A percentile compares a stretch with the other conserved stretches of the same genome.
These are phyloP conservation scores for Populus tremula DNA, from an alignment of 345 rosid genomes.

Conservation along the genomic window DNA sequence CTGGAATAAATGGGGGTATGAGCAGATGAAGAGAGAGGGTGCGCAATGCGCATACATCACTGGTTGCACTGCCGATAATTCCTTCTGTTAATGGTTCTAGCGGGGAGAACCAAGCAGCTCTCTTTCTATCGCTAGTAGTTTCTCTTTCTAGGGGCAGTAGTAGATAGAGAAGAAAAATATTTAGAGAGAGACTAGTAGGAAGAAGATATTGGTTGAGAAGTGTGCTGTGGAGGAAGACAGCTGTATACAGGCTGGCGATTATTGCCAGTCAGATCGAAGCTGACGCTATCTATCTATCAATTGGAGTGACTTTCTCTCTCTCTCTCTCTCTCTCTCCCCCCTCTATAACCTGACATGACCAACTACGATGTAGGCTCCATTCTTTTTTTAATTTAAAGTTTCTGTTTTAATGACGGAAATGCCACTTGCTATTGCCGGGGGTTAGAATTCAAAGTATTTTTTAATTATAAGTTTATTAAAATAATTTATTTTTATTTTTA, in stretches of 20 bases:
- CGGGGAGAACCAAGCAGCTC: background rate
- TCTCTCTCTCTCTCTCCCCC: background rate
- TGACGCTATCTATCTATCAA: constrained; percentile 19
- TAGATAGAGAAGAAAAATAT: constrained; percentile 6
- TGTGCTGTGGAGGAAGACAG: constrained; percentile 36
- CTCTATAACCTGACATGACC: background rate
- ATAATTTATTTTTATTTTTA: no score
- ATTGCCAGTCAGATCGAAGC: constrained; percentile 39
- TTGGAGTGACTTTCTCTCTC: background rate
- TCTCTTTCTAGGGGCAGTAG: background rate
- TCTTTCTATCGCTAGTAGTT: background rate
- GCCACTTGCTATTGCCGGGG: background rate
- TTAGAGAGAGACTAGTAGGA: no score
- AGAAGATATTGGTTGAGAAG: background rate
- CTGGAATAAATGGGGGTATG: background rate
- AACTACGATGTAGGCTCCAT: background rate
- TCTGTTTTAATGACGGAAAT: background rate
- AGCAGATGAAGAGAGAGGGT: background rate
- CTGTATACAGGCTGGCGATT: constrained; percentile 53
- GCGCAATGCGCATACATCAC: background rate
- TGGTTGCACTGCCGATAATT: no score
- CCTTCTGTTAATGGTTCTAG: no score
- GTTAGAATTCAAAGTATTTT: no score
- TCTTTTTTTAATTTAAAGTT: background rate
- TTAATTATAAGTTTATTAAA: no score